Evolutionary conservation across 352 stramenopile genomes (phyloP).

Genomic region (Phytophthora aleatoria): DNA sequence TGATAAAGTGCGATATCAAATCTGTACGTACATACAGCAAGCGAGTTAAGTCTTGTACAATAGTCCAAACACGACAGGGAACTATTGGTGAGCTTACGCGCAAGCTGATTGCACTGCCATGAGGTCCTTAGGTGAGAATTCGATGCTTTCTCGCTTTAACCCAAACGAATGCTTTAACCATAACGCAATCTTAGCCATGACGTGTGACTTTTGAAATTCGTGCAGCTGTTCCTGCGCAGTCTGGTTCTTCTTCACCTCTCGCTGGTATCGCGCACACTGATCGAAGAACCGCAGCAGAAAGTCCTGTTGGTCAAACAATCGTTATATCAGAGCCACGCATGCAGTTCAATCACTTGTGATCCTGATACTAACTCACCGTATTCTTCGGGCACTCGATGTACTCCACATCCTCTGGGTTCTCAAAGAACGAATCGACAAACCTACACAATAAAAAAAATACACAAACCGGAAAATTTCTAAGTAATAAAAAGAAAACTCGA

Average conservation of each 20-base stretch:
- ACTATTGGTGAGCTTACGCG: slow-evolving; percentile 30
- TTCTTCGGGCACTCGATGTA: slow-evolving; percentile 48
- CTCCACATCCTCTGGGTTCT: slow-evolving; percentile 44
- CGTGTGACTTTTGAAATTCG: slow-evolving; percentile 38
- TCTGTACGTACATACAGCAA: slow-evolving; percentile 4
- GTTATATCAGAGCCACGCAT: background rate
- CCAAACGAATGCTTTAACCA: slow-evolving; percentile 31
- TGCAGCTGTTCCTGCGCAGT: slow-evolving; percentile 33
- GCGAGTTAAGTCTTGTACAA: background rate
- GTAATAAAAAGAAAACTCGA: no score
- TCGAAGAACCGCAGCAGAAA: slow-evolving; percentile 65
- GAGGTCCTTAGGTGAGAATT: slow-evolving; percentile 37
- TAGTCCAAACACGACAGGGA: background rate
- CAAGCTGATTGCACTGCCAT: slow-evolving; percentile 47
- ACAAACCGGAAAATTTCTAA: no score
- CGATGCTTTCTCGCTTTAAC: slow-evolving; percentile 26
- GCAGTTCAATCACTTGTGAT: background rate
- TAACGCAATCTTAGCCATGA: slow-evolving; percentile 17
- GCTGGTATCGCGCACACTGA: slow-evolving; percentile 53
- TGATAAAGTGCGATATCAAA: slow-evolving; percentile 62
- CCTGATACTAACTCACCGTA: slow-evolving; percentile 20
- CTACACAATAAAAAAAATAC: slow-evolving; percentile 18
- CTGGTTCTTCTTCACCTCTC: slow-evolving; percentile 52
- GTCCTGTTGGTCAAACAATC: slow-evolving; percentile 30
- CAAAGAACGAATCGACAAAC: slow-evolving; percentile 61